Evolutionary conservation across 352 stramenopile genomes (phyloP).

Genomic region (Phytopythium montanum): DNA sequence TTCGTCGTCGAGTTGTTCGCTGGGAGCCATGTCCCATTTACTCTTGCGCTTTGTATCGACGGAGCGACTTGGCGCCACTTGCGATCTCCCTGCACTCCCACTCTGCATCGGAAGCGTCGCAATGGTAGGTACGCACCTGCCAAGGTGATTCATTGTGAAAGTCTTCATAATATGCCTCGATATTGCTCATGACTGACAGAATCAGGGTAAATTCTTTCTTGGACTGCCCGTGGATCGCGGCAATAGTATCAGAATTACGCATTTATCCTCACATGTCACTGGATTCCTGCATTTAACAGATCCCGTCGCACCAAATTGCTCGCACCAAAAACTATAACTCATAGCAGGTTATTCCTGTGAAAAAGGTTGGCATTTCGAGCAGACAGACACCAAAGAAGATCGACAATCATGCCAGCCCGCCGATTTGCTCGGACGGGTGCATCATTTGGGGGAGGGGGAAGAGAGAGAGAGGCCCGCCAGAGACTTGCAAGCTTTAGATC

Average conservation of each 20-base stretch:
- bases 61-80: not conserved
- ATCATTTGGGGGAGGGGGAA: no score
- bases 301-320: not conserved
- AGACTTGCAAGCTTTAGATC: no score
- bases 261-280: not conserved
- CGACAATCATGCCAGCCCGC: no score
- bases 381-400: not conserved
- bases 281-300: constrained; percentile 4
- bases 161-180: no score
- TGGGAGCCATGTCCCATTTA: not conserved
- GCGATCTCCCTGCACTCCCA: not conserved
- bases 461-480: no score
- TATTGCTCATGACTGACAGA: no score
- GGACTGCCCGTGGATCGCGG: not conserved
- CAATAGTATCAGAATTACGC: not conserved
- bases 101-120: not conserved
- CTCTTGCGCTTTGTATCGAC: constrained; percentile 1
- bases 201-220: no score
- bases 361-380: not conserved
- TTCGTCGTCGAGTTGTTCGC: not conserved
- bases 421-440: no score
- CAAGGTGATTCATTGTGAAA: not conserved
- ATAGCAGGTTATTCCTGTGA: constrained; percentile 1
- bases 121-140: constrained; percentile 1
- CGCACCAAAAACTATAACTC: not conserved